These are phyloP conservation scores for Phytophthora boehmeriae DNA, from an alignment of 352 stramenopile species.

Conservation along the genomic window DNA sequence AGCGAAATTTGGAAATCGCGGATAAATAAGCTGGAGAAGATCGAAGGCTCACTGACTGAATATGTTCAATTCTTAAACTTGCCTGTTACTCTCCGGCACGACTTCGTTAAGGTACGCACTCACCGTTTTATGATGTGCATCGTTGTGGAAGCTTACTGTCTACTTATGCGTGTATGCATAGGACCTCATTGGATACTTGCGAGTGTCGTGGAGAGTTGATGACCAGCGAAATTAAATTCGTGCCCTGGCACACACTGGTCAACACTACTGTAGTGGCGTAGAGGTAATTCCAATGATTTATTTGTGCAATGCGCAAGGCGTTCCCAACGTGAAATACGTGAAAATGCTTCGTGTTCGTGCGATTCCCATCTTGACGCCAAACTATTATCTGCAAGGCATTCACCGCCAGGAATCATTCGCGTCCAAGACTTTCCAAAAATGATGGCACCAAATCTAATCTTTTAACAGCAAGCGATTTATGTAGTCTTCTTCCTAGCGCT, in stretches of 20 bases:
- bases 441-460: too few species aligned
- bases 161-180: slow-evolving; percentile 18
- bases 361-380: too few species aligned
- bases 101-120: slow-evolving; percentile 58
- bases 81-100: slow-evolving; percentile 44
- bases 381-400: too few species aligned
- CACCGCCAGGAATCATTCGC: too few species aligned
- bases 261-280: background rate
- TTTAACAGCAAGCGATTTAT: background rate
- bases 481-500: background rate
- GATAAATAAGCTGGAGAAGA: slow-evolving; percentile 76
- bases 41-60: slow-evolving; percentile 68
- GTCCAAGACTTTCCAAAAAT: too few species aligned
- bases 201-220: slow-evolving; percentile 38
- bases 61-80: slow-evolving; percentile 78
- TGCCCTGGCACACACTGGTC: too few species aligned
- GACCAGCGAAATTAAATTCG: slow-evolving; percentile 7
- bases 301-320: slow-evolving; percentile 16
- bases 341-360: too few species aligned
- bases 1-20: slow-evolving; percentile 73
- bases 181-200: slow-evolving; percentile 61
- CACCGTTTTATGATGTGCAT: background rate
- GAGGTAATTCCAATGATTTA: slow-evolving; percentile 23
- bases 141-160: background rate
- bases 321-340: slow-evolving; percentile 11